Base-by-base conservation (phyloP, 2,329 filamentous ascomycete genomes). In the Dothistroma septosporum region DNA sequence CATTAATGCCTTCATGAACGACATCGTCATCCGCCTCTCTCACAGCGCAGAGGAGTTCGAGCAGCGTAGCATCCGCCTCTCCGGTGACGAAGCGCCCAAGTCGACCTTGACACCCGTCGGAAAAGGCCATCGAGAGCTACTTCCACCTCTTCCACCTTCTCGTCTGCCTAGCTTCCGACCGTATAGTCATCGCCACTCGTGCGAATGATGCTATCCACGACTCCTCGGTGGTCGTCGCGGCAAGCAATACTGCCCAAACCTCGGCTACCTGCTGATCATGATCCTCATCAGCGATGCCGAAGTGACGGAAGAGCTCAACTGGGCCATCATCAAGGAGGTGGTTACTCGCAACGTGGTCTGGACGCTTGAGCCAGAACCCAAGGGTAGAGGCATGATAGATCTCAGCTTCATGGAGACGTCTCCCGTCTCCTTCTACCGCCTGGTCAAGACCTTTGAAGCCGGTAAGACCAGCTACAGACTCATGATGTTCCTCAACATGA, bases 91-190 rank as follows among this genome's bases (percentile, higher is more conserved):
- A 21, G 41, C 22, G 4, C 54, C 48, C 16, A 62, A 61, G 53
- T 66, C 62, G n/a, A 64, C 64, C 2, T 61, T 67, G 24, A 66
- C 60, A 7, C 62, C 63, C 28, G 66, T 61, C 58, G 21, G 66
- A 67, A 54, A 66, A 66, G 35, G 67, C 67, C 16, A 60, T 69
- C 48, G 66, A 69, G 58, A 63, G 59, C 56, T 60, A 67, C 58
- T 68, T 65, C 47, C 66, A 69, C 32, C 64, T 69, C 44, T 68
- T 66, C 46, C 67, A 69, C 41, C 61, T 69, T 14, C 63, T 69
- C 2, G 47, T 67, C 47, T 64, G 63, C 55, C 55, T 69, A 1
- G 64, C 59, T 1, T 65, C 57, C 5, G 67, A 69, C 19, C 56
- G 59, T 14, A 56, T 57, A 8, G 19, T 44, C 4, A 58, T 65